Evolutionary conservation across 2,329 filamentous ascomycete species (phyloP), one percentile per base, ranked within the genome.

Genomic region (Fusarium miscanthi): DNA sequence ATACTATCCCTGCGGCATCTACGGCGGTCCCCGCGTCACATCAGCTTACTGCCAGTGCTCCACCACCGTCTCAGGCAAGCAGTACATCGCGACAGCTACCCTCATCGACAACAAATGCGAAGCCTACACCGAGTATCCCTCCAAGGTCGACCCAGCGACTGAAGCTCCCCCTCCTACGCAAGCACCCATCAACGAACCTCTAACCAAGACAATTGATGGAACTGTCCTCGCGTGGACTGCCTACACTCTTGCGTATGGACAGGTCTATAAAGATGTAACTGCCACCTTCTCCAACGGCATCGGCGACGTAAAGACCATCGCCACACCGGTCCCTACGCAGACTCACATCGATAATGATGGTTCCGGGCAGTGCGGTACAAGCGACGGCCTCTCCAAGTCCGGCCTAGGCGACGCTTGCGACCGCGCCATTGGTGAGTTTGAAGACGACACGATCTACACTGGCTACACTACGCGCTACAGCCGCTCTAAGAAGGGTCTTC

Each of bases 341-440:
- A 66, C 66, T 2, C 46, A 48, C 8, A 57, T 70, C 9, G 63
- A 72, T 5, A 67, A 72, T 7, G 45, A 72, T 2, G 69, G 69
- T 0, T 16, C 17, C 0, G 62, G 66, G 0, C 57, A 72, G 51
- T 72, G 69, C 12, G 57, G 66, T 4, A 72, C 66, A 0, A 40
- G 52, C 23, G 68, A 71, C 25, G 38, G 56, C 1, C 37, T 66
- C 9, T 71, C 68, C 10, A 70, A 69, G 51, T 41, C 42, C 0
- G 68, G 56, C 14, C 46, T 71, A 0, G 43, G 61, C 3, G 49
- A 66, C 1, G 68, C 66, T 16, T 71, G 68, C 16, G 52, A 71
- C 8, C 45, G 60, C 1, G 66, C 68, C 4, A 71, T 71, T 13
- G 13, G 14, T 3, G 25, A 42, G 3, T 71, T 71, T 21, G 31